Conservation (phyloP, 805 yeast genomes). For the Blastobotrys terrestris region DNA sequence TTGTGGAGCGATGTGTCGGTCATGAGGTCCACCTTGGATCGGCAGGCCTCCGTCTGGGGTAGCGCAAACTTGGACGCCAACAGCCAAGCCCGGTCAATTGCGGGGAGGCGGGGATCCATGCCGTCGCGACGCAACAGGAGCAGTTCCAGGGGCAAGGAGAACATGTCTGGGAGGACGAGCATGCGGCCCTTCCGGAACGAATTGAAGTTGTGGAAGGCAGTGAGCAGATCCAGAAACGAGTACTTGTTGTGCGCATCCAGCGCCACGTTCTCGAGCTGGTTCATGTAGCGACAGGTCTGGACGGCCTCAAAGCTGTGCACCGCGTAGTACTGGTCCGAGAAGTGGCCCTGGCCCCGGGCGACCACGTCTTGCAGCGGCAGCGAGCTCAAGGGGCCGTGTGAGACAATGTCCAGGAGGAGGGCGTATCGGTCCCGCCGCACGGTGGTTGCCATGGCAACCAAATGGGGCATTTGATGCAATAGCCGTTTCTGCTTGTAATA, state of each 20-base stretch:
- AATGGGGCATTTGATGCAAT: background rate
- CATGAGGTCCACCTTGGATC: slow-evolving; percentile 1
- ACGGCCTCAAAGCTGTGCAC: background rate
- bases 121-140: background rate
- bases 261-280: background rate
- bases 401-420: background rate
- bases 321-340: background rate
- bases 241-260: background rate
- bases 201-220: background rate
- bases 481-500: background rate
- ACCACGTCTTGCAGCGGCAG: background rate
- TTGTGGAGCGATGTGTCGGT: background rate
- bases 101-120: background rate
- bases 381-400: background rate
- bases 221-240: background rate
- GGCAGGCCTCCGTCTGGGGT: background rate
- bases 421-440: background rate
- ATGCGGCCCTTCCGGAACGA: background rate
- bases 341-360: background rate
- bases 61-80: background rate
- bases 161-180: background rate
- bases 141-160: background rate
- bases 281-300: background rate
- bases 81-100: background rate
- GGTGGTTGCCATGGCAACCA: background rate